Base-by-base conservation (phyloP, 1,284 basidiomycete species). In the Trametes pubescens region DNA sequence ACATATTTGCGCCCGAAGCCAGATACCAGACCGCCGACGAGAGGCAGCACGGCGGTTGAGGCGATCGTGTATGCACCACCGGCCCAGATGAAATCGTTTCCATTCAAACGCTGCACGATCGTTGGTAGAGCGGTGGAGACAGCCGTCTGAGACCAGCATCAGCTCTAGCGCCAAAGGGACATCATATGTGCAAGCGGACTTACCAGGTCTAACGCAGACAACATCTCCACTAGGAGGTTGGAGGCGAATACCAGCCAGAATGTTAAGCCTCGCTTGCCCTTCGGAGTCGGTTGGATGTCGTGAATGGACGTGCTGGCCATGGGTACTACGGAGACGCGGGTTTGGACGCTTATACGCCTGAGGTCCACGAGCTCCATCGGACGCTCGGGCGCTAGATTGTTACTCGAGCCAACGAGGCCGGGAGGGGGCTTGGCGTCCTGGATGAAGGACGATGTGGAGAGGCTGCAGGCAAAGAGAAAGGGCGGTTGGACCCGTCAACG, bases 41-140 rank as follows among this genome's bases (percentile, higher is more conserved):
- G 65, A 0, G 79, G 79, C 11, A 79, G 71, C 18, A 80, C 49
- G 0, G 75, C 74, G 2, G 78, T 74, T n/a, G 74, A 70, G 0
- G 77, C 68, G n/a, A 81, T 74, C 10, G 79, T 70, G 64, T 81
- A 81, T 0, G 77, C 77, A 4, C 74, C 71, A 2, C 78, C 79
- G 5, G 80, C 76, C 80, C 79, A 81, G 35, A 71, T 68, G 65
- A 78, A 79, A 37, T 68, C 59, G 11, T 43, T 53, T 3, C 69
- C 69, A 35, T 69, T 59, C 4, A 72, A 64, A 21, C 62, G 63
- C 14, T 69, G 46, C 1, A 67, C 62, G 32, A 72, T 66, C 0
- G 69, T 71, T 1, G 71, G 71, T 10, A 72, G 64, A 4, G 68
- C 65, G 5, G 64, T 67, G 1, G 68, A 65, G 5, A 72, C 66